Conservation (phyloP, 805 yeast genomes). For the Zygoascus tannicola region DNA sequence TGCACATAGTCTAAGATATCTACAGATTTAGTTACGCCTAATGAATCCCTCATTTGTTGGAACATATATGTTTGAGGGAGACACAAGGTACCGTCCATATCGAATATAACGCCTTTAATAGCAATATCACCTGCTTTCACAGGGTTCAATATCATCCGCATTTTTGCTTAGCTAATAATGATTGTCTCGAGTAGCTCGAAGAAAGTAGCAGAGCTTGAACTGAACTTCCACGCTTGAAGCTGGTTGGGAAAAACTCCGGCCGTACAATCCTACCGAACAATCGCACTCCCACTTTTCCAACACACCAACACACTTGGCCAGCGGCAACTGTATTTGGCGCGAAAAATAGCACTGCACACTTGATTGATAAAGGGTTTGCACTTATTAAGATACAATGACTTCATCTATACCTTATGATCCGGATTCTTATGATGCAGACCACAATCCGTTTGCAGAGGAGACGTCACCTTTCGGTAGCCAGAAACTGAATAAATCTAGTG, state of each 20-base stretch:
- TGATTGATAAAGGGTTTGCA: too few species aligned
- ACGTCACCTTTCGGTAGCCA: slow-evolving; percentile 10
- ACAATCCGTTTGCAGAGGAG: slow-evolving; percentile 53
- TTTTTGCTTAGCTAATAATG: too few species aligned
- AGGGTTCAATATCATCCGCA: slow-evolving; percentile 13
- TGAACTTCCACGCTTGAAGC: too few species aligned
- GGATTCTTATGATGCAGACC: slow-evolving; percentile 30
- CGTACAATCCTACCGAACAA: too few species aligned
- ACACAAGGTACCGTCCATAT: slow-evolving; percentile 74
- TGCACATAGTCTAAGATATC: slow-evolving; percentile 50
- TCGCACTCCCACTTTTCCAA: background rate
- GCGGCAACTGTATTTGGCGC: too few species aligned
- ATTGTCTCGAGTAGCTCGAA: too few species aligned
- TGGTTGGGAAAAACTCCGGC: too few species aligned
- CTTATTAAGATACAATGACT: slow-evolving; percentile 34
- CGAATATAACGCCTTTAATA: slow-evolving; percentile 53
- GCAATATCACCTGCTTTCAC: slow-evolving; percentile 21
- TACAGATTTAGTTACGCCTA: slow-evolving; percentile 37
- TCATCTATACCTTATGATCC: slow-evolving; percentile 41
- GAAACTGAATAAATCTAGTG: background rate
- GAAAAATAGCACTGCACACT: too few species aligned
- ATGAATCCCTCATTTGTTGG: slow-evolving; percentile 48
- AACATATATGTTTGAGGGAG: slow-evolving; percentile 40
- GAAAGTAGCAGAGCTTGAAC: too few species aligned
- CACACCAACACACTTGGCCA: background rate